Conservation (phyloP, 352 stramenopile genomes). For the Pythium folliculosum region DNA sequence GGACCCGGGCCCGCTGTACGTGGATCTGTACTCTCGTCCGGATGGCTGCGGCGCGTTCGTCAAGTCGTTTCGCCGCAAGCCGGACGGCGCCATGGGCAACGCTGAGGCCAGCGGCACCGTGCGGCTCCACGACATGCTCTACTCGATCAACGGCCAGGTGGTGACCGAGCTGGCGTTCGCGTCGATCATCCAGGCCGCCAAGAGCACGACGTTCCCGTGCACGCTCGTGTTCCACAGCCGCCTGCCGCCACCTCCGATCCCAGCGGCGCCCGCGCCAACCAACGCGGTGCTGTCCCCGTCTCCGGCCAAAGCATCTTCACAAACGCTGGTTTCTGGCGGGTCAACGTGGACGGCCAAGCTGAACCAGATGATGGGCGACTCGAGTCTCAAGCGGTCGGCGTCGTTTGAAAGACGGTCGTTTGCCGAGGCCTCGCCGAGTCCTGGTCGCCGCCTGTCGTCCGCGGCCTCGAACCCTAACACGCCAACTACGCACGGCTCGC, state of each 20-base stretch:
- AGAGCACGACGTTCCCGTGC: slow-evolving; percentile 63
- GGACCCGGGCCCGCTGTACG: slow-evolving; percentile 50
- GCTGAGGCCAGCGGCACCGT: slow-evolving; percentile 61
- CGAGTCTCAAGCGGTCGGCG: slow-evolving; percentile 41
- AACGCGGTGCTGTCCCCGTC: slow-evolving; percentile 29
- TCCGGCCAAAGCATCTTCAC: slow-evolving; percentile 34
- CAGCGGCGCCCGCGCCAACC: slow-evolving; percentile 14
- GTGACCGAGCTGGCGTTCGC: slow-evolving; percentile 62
- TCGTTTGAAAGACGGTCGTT: slow-evolving; percentile 49
- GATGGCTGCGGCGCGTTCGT: slow-evolving; percentile 72
- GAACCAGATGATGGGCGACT: slow-evolving; percentile 39
- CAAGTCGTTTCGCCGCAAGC: slow-evolving; percentile 68
- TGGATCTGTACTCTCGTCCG: slow-evolving; percentile 75
- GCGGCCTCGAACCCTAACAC: slow-evolving; percentile 7
- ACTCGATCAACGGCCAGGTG: slow-evolving; percentile 60
- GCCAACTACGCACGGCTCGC: slow-evolving; percentile 19
- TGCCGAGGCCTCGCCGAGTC: slow-evolving; percentile 9
- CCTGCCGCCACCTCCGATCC: slow-evolving; percentile 12
- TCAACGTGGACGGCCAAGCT: slow-evolving; percentile 53
- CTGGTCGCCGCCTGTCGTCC: slow-evolving; percentile 8
- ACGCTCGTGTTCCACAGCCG: slow-evolving; percentile 67
- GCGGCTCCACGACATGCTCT: slow-evolving; percentile 65
- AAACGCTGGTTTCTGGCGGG: neutral
- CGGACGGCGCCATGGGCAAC: slow-evolving; percentile 51
- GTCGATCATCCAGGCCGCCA: slow-evolving; percentile 67